These are phyloP conservation scores for Amphibolis antarctica DNA, from an alignment of 106 monocot species.

Conservation along the genomic window DNA sequence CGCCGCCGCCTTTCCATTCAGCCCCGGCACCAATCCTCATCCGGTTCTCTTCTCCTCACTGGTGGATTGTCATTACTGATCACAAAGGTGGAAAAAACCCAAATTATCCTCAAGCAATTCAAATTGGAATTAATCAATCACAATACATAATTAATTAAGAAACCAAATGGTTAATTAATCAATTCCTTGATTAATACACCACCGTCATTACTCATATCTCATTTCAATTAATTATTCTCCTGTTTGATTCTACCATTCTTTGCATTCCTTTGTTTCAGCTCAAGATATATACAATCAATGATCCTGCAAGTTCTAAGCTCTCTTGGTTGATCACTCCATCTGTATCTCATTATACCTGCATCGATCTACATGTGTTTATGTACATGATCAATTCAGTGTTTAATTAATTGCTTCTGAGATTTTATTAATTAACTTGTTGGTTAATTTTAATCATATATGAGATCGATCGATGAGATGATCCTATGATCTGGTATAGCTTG, in stretches of 20 bases:
- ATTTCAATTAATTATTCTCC: neutral
- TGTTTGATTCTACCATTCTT: neutral
- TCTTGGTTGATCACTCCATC: neutral
- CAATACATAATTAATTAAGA: neutral
- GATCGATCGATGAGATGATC: too few species aligned
- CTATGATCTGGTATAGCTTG: too few species aligned
- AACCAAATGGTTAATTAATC: too few species aligned
- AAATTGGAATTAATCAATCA: too few species aligned
- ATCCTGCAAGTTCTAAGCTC: neutral
- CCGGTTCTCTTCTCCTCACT: conserved; percentile 12
- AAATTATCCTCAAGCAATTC: neutral
- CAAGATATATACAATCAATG: neutral
- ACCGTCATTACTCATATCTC: neutral
- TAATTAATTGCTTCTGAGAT: too few species aligned
- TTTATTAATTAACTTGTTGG: too few species aligned
- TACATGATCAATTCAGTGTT: too few species aligned
- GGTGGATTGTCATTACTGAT: conserved; percentile 18
- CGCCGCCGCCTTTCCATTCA: conserved; percentile 2
- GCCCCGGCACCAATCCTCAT: neutral
- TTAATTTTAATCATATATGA: too few species aligned
- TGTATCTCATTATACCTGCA: neutral
- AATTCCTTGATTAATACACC: neutral
- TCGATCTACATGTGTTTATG: too few species aligned
- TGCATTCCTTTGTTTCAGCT: neutral
- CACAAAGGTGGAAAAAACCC: neutral